Conservation (phyloP, 1,284 basidiomycete genomes). For the Albatrellus sp. region DNA sequence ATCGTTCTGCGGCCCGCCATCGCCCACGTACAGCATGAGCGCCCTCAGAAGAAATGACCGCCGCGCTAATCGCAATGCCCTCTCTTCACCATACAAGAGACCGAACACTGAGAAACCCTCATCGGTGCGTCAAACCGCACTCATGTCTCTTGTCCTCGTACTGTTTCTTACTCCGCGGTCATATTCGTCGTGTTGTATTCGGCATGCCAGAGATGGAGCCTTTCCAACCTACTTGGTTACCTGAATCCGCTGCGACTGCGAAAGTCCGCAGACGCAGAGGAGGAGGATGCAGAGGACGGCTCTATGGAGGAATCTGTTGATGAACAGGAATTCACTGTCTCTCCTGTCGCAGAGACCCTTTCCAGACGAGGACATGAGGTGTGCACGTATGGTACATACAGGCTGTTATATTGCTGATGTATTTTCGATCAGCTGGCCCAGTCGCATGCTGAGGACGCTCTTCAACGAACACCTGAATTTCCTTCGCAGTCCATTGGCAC, state of each 20-base stretch:
- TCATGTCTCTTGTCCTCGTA: too few relatives aligned
- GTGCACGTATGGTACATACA: not conserved
- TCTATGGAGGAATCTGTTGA: constrained; percentile 11
- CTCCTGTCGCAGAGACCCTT: constrained; percentile 3
- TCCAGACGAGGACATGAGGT: constrained; percentile 10
- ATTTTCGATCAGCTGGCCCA: constrained; percentile 1
- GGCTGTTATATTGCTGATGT: constrained; percentile 3
- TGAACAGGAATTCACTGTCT: constrained; percentile 1
- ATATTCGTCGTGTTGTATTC: not conserved
- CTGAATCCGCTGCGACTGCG: constrained; percentile 29
- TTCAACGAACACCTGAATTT: not conserved
- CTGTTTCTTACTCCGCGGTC: not conserved
- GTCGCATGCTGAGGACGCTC: not conserved
- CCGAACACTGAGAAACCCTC: constrained; percentile 6
- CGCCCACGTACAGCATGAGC: constrained; percentile 27
- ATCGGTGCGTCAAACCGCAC: too few relatives aligned
- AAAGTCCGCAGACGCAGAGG: constrained; percentile 11
- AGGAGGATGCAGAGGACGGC: constrained; percentile 8
- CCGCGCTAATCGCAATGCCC: constrained; percentile 24
- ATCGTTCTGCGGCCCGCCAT: not conserved
- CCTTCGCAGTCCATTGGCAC: not conserved
- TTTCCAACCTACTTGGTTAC: constrained; percentile 32
- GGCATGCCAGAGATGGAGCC: constrained; percentile 33
- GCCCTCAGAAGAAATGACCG: constrained; percentile 32
- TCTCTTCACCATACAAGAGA: constrained; percentile 23